Evolutionary conservation across 768 basidiomycete species (phyloP), one percentile per base, ranked within the genome.

Genomic region (Lanmaoa pseudosensibilis): DNA sequence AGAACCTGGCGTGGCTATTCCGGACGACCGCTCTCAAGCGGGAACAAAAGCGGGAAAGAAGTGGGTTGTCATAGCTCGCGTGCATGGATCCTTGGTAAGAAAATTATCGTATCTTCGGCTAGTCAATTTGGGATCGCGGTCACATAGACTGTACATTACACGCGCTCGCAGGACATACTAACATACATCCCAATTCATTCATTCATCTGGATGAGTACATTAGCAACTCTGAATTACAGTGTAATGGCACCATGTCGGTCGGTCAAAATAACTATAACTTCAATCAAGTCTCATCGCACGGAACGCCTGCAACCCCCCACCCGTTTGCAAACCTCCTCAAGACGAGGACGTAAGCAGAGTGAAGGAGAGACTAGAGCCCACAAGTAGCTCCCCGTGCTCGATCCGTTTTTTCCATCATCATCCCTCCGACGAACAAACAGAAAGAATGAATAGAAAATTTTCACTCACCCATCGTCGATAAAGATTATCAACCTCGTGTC

Each of bases 1-100:
- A 94, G 69, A 94, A 94, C 61, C 69, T 94, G 53, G 91, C 92
- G 0, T 94, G 91, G 91, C 66, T 92, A 27, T 70, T 94, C 41
- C 78, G 87, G 59, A 84, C 82, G 6, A 80, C 80, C 3, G 90
- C 90, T 46, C 75, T 77, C n/a, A 79, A 73, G 56, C 77, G 80
- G 32, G 82, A 80, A 55, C 70, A 65, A 5, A 50, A 21, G 19
- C 51, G 23, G 18, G 56, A 53, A 10, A 15, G 1, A 12, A 30
- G 32, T 25, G 53, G 38, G 3, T 23, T 46, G 10, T 56, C 58
- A 0, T 67, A 65, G 46, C 19, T 2, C 7, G 0, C 21, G 1
- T 1, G 1, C 33, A 30, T 4, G 40, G 18, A 25, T 11, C 10
- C 12, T 15, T 10, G 18, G 30, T 38, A 43, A 34, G 18, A 57